Percentiles rank a stretch among this genome's conserved stretches.
phyloP scores from a whole-genome alignment of 2,329 filamentous ascomycete genomes.

The Botryosphaeria dothidea region DNA sequence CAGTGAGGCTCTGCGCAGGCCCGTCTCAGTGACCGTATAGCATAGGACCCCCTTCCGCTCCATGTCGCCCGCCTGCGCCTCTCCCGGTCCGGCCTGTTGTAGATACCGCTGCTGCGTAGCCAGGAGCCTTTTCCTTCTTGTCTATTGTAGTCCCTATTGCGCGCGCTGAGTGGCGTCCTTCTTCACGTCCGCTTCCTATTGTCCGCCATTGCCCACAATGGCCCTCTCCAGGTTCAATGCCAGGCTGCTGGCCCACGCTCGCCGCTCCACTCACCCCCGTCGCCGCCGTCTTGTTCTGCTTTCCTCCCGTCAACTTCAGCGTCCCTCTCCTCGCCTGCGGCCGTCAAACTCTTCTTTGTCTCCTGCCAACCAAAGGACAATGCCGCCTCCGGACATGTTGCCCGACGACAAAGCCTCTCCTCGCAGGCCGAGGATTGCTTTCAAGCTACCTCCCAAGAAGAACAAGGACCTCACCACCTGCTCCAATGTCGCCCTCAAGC shows the following conservation, averaged over 20 bases:
- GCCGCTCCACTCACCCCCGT: background rate
- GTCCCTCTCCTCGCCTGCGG: background rate
- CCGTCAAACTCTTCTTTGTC: background rate
- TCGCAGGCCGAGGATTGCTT: background rate
- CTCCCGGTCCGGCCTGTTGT: constrained; percentile 2
- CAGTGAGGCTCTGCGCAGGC: background rate
- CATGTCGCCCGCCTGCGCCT: constrained; percentile 3
- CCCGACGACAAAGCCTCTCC: background rate
- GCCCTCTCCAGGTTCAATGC: constrained; percentile 11
- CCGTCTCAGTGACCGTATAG: background rate
- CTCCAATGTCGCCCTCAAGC: background rate
- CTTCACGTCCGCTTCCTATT: background rate
- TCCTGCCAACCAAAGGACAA: background rate
- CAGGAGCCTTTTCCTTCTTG: constrained; percentile 14
- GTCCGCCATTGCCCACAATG: background rate
- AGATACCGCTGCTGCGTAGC: background rate
- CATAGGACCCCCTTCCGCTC: background rate
- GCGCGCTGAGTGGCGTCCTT: background rate
- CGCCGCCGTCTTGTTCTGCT: constrained; percentile 8
- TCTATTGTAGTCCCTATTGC: background rate
- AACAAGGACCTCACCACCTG: background rate
- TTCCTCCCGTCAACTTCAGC: background rate
- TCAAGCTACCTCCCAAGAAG: background rate
- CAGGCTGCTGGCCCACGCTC: background rate
- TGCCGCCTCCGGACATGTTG: background rate